phyloP scores from a whole-genome alignment of 805 yeast genomes.

The Barnettozyma californica region DNA sequence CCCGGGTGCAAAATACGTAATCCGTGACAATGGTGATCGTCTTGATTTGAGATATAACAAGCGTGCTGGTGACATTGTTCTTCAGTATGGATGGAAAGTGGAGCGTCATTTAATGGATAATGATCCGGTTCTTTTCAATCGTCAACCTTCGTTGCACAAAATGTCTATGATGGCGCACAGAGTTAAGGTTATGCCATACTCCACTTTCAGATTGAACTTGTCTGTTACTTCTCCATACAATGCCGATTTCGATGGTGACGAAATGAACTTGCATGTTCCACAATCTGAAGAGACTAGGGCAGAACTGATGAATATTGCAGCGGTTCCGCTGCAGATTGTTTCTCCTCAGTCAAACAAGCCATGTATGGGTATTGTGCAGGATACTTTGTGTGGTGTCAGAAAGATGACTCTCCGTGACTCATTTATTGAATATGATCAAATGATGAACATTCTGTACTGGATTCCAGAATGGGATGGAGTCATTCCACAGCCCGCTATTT shows the following conservation, averaged over 20 bases:
- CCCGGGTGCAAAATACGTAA: constrained; percentile 98
- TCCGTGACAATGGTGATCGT: constrained; percentile 98
- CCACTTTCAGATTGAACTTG: constrained; percentile 92
- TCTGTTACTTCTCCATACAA: constrained; percentile 99
- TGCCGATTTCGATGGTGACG: constrained; percentile 52
- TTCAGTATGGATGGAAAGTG: constrained; percentile 98
- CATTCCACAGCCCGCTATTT: constrained; percentile 89
- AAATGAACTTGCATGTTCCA: constrained; percentile 50
- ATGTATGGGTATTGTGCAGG: constrained; percentile 99
- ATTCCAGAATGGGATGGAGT: constrained; percentile 99
- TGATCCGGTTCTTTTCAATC: constrained; percentile 96
- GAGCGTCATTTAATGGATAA: constrained; percentile 97
- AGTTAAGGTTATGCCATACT: constrained; percentile 97
- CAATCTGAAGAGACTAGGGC: constrained; percentile 98
- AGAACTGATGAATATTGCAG: constrained; percentile 89
- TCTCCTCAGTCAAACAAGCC: constrained; percentile 99
- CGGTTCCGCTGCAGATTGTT: constrained; percentile 96
- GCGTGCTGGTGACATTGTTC: constrained; percentile 95
- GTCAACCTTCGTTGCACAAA: constrained; percentile 98
- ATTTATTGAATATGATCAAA: constrained; percentile 87
- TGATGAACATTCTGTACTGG: constrained; percentile 96
- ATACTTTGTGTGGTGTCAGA: constrained; percentile 94
- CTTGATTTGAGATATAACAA: constrained; percentile 95
- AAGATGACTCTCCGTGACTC: constrained; percentile 90
- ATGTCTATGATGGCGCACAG: constrained; percentile 99